Evolutionary conservation across 1,284 basidiomycete species (phyloP), one percentile per base, ranked within the genome.

Genomic region (Fomitopsis schrenkii): DNA sequence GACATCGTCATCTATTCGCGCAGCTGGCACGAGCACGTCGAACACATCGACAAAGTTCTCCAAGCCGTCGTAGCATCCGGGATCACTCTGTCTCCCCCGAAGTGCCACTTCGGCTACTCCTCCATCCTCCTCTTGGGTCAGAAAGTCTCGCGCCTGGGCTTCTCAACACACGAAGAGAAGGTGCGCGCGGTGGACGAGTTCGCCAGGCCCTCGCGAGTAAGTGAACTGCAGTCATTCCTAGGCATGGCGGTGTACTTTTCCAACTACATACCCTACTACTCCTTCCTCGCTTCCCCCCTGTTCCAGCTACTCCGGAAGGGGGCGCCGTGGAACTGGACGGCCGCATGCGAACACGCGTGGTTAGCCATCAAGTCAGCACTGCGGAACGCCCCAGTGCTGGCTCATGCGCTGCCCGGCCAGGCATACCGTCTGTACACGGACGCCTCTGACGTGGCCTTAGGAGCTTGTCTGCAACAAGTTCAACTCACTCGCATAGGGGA

Each of bases 1-100:
- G 74, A 80, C 60, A 78, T 79, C 19, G 72, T 79, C 1, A 62
- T 78, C 0, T 77, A 68, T 61, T 77, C 74, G 0, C 62, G 62
- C 17, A 63, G 66, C 0, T 75, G 69, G 42, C 69, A 74, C 3
- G 74, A 78, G 0, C 77, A 80, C 63, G 10, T 77, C 0, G 56
- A 56, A 9, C 65, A 67, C 38, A 2, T 68, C 9, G 59, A 75
- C 33, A 6, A 62, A 15, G 71, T 78, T 0, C 67, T 79, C 0
- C 9, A 44, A n/a, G 71, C 74, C 0, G 72, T 78, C 2, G 38
- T 41, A 0, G 38, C 60, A 0, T 63, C 75, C 0, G 70, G 71
- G 12, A 67, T 79, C 12, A 77, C 76, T 0, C 64, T 77, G 0
- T 71, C 72, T 0, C 75, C 74, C 0, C 9, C 38, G 0, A 79